Evolutionary conservation across 371 early-diverging fungal species (phyloP), one percentile per base, ranked within the genome.

Genomic region (Fennellomyces sp.): DNA sequence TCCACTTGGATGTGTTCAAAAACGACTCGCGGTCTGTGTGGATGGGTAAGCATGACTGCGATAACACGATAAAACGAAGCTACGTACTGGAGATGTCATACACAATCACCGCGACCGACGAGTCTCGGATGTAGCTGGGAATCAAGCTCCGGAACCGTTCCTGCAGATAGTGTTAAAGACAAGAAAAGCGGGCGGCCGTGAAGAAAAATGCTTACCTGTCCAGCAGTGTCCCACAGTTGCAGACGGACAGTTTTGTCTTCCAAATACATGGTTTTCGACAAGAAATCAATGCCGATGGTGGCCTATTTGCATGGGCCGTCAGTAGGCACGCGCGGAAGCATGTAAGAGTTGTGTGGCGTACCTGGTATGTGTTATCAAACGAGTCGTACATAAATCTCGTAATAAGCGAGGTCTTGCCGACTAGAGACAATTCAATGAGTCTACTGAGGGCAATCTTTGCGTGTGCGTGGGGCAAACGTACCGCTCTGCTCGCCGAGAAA

Each of bases 151-250:
- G 84, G 84, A 98, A 98, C 23, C 98, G 88, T 76, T 98, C 98
- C 89, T 93, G 73, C 30, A 76, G 11, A 25, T 2, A 49, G 27
- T 25, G 26, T n/a, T n/a, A 30, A 29, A 2, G 38, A 42, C 26
- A 29, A 17, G 13, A 55, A 6, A 7, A 52, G 35, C 25, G 4
- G 38, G 28, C 21, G 25, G 26, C 3, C 17, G 25, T 62, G 76
- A 92, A 93, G 82, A 97, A 96, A 21, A n/a, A n/a, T n/a, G n/a
- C n/a, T 67, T 86, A 95, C 96, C 85, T 99, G 99, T 11, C 99
- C 99, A 27, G 99, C 99, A 8, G 99, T 99, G 72, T 99, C 99
- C 99, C 99, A 99, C 49, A 99, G 88, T 77, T 99, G 99, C 39
- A 99, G 83, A 47, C 99, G 91, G 19, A 98, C 93, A 12, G 96